Percentiles rank a stretch among this genome's conserved stretches.
These are phyloP conservation scores for Sapria himalayana DNA, from an alignment of 345 rosid species.

Conservation along the genomic window DNA sequence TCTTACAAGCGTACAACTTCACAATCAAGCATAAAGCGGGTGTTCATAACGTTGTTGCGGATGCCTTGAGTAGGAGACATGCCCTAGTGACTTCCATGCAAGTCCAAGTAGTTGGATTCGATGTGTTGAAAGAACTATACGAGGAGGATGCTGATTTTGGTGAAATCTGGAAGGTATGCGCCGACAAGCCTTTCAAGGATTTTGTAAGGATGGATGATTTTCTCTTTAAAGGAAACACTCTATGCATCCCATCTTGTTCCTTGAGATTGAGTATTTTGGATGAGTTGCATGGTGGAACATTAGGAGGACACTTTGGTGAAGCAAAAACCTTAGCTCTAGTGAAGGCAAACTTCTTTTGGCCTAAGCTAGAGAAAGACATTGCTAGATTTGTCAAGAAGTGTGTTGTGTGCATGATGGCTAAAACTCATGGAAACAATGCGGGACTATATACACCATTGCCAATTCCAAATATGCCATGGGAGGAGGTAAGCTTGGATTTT, in stretches of 20 bases:
- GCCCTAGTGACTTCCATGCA: not conserved
- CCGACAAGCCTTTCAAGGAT: not conserved
- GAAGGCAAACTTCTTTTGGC: not conserved
- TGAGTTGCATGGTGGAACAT: not conserved
- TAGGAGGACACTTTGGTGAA: not conserved
- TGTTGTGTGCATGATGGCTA: not conserved
- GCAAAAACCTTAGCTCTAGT: not conserved
- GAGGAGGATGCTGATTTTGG: not conserved
- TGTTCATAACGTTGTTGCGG: too few species aligned
- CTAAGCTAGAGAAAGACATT: not conserved
- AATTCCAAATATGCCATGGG: not conserved
- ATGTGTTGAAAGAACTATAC: not conserved
- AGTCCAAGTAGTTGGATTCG: not conserved
- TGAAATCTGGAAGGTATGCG: not conserved
- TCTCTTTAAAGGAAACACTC: not conserved
- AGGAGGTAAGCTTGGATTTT: slow-evolving; percentile 3
- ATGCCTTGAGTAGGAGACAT: not conserved
- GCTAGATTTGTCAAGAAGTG: not conserved
- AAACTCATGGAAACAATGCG: not conserved
- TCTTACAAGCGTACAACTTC: too few species aligned
- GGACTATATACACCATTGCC: not conserved
- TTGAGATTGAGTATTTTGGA: not conserved
- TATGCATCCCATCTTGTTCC: not conserved
- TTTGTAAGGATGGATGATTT: not conserved
- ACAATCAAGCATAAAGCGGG: too few species aligned